Evolutionary conservation across 495 filamentous ascomycete genomes (phyloP).

Genomic region (Penicillium pulvis): DNA sequence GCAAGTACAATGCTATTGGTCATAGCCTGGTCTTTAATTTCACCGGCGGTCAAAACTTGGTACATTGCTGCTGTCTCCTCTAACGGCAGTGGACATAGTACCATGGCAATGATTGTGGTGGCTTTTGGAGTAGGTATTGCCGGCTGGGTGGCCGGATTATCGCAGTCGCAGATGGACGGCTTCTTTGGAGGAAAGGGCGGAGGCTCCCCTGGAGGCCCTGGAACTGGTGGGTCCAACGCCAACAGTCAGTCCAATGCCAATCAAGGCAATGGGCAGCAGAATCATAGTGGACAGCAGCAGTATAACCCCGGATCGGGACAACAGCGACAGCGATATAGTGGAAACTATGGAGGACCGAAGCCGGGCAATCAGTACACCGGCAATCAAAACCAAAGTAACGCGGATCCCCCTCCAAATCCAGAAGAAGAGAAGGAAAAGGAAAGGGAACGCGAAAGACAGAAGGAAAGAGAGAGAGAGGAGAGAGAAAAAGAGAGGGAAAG

Average conservation of each 20-base stretch:
- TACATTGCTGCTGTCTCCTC: slow-evolving; percentile 57
- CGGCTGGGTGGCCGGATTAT: slow-evolving; percentile 73
- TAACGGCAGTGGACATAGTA: slow-evolving; percentile 40
- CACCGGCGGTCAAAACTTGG: slow-evolving; percentile 70
- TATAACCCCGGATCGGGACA: slow-evolving; percentile 11
- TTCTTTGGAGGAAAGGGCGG: slow-evolving; percentile 23
- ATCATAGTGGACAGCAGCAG: slow-evolving; percentile 20
- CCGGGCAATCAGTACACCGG: slow-evolving; percentile 39
- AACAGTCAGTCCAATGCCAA: slow-evolving; percentile 23
- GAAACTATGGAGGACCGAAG: slow-evolving; percentile 29
- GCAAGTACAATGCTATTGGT: slow-evolving; percentile 68
- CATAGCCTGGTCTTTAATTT: slow-evolving; percentile 65
- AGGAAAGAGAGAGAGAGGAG: slow-evolving; percentile 10
- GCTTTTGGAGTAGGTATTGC: slow-evolving; percentile 69
- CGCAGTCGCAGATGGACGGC: slow-evolving; percentile 50
- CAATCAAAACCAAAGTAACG: slow-evolving; percentile 38
- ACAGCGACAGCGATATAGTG: slow-evolving; percentile 27
- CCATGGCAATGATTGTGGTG: slow-evolving; percentile 62
- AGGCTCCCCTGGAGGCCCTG: slow-evolving; percentile 25
- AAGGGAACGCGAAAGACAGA: slow-evolving; percentile 2
- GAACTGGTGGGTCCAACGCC: slow-evolving; percentile 23
- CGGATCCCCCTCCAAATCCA: slow-evolving; percentile 28
- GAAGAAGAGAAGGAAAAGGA: slow-evolving; percentile 15
- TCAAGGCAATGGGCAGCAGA: slow-evolving; percentile 21
- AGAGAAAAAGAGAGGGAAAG: background rate